Percentiles rank a stretch among this genome's conserved stretches.
phyloP scores from a whole-genome alignment of 2,329 filamentous ascomycete genomes.

The Fonsecaea erecta region DNA sequence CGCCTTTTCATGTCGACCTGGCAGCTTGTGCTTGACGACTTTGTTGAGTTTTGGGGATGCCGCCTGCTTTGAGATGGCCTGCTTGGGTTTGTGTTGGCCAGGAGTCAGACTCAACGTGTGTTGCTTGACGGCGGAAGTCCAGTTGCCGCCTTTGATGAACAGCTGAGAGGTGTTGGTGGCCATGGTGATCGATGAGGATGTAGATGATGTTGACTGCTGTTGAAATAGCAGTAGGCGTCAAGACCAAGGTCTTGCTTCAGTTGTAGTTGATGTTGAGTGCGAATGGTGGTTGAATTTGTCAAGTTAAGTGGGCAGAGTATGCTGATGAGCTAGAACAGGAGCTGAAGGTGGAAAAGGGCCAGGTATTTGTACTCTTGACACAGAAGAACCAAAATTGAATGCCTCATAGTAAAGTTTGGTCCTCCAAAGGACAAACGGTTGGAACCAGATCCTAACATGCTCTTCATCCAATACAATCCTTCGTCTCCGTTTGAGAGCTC shows the following conservation, averaged over 20 bases:
- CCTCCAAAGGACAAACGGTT: neutral
- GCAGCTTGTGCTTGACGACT: neutral
- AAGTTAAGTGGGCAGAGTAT: neutral
- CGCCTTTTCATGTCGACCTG: neutral
- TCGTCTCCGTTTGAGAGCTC: neutral
- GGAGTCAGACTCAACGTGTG: neutral
- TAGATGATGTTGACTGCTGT: neutral
- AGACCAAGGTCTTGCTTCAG: neutral
- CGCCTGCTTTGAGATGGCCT: neutral
- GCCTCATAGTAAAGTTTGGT: neutral
- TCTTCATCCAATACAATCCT: neutral
- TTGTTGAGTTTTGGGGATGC: neutral
- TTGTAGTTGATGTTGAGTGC: neutral
- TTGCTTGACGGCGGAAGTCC: neutral
- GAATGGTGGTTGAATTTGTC: conserved; percentile 1
- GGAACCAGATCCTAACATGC: neutral
- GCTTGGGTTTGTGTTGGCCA: neutral
- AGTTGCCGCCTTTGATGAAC: neutral
- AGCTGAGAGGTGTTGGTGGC: neutral
- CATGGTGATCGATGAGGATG: neutral
- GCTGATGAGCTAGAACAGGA: neutral
- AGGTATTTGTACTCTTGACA: neutral
- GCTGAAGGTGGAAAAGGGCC: neutral
- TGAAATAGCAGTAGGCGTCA: neutral
- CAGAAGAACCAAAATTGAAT: neutral